Conservation (phyloP, 1,139 yeast species). For the Pichia terricola region DNA sequence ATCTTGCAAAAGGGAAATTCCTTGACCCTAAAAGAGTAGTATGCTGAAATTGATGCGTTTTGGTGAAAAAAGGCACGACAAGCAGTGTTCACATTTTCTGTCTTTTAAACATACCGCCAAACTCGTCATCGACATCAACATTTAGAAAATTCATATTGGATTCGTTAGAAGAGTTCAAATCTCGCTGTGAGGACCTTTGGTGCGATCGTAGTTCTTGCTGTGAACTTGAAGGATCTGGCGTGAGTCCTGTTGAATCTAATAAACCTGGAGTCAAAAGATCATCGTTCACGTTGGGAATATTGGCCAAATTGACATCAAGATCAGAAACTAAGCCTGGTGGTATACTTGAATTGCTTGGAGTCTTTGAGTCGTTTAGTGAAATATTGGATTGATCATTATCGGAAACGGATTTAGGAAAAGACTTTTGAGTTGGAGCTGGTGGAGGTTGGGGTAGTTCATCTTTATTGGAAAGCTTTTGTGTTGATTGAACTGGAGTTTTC, state of each 20-base stretch:
- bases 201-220: too few relatives aligned
- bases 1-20: neutral
- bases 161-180: too few relatives aligned
- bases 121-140: too few relatives aligned
- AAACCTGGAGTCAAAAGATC: conserved; percentile 6
- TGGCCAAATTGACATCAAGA: neutral
- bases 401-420: neutral
- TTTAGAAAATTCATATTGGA: too few relatives aligned
- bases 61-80: too few relatives aligned
- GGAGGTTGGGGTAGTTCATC: neutral
- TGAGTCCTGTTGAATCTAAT: conserved; percentile 5
- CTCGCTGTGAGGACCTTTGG: too few relatives aligned
- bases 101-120: too few relatives aligned
- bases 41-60: neutral
- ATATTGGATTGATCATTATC: too few relatives aligned
- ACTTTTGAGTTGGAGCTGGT: neutral
- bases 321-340: neutral
- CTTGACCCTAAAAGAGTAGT: neutral
- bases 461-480: neutral
- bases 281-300: conserved; percentile 1
- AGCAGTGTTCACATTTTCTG: too few relatives aligned
- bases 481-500: neutral
- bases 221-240: conserved; percentile 2
- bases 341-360: neutral
- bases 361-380: too few relatives aligned